Conservation (phyloP, 805 yeast species). For the Candida argentea region DNA sequence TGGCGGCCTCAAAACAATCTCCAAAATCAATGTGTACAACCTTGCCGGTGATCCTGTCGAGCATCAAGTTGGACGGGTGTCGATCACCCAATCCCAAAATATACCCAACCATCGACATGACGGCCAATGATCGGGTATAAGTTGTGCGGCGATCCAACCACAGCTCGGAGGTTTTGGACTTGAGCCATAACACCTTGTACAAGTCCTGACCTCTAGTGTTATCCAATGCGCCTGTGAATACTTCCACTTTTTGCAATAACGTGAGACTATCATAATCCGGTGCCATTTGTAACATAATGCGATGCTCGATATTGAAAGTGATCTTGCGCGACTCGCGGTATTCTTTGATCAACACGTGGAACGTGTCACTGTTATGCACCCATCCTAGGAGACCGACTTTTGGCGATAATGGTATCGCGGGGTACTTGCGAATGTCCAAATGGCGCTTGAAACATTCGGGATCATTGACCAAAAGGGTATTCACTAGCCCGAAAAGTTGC, state of each 20-base stretch:
- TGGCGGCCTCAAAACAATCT: constrained; percentile 98
- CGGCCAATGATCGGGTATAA: constrained; percentile 91
- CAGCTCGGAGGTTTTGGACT: constrained; percentile 90
- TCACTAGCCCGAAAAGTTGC: constrained; percentile 95
- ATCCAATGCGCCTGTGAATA: constrained; percentile 90
- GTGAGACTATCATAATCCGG: constrained; percentile 91
- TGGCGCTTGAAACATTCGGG: constrained; percentile 96
- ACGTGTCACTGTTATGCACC: constrained; percentile 96
- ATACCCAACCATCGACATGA: constrained; percentile 98
- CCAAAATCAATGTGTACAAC: constrained; percentile 98
- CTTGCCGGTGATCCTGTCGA: constrained; percentile 89
- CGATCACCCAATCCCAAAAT: constrained; percentile 95
- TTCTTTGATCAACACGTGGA: constrained; percentile 86
- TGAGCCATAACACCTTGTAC: constrained; percentile 92
- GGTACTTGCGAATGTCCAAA: constrained; percentile 80
- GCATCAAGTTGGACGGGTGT: constrained; percentile 94
- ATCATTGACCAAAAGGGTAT: constrained; percentile 78
- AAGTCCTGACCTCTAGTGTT: constrained; percentile 94
- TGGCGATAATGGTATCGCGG: constrained; percentile 94
- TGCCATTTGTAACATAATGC: constrained; percentile 96
- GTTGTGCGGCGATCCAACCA: constrained; percentile 97
- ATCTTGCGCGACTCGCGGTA: constrained; percentile 88
- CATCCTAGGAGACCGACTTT: constrained; percentile 94
- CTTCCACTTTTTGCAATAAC: constrained; percentile 86
- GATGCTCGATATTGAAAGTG: constrained; percentile 82